Evolutionary conservation across 1,284 basidiomycete species (phyloP), one percentile per base, ranked within the genome.

Genomic region (Ganoderma boninense): DNA sequence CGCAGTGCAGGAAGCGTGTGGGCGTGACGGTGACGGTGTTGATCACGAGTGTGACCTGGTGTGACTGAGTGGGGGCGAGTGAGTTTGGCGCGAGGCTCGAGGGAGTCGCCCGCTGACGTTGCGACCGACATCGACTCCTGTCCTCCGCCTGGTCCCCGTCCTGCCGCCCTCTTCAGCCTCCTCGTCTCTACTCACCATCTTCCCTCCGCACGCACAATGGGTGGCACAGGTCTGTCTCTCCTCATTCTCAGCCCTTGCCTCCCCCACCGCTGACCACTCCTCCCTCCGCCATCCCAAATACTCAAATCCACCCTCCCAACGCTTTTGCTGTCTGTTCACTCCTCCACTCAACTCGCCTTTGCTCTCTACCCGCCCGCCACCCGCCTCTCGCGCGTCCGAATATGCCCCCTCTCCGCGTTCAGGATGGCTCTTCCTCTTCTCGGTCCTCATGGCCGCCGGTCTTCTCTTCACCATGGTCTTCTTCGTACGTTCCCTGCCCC

Each of bases 381-480:
- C 63, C 20, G 16, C 32, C 49, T 6, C 54, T 57, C n/a, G 52
- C 20, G 23, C 23, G 26, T 35, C 52, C 35, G 20, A 59, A 40
- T 60, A 20, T 60, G 35, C 23, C 60, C 29, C 16, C 7, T 44
- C 29, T 5, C 23, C 23, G 4, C 14, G 23, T 43, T 42, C 75
- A 97, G 95, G 95, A 81, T 97, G 96, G 97, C 84, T 98, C 74
- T 98, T 97, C 84, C 89, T 98, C 77, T 96, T 97, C 80, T 90
- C 95, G 82, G 96, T 98, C 80, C 91, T 98, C 67, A 91, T 95
- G 90, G 93, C 96, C 77, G 97, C 97, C 44, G 95, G 93, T 44
- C 87, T 98, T 73, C 86, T 98, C 71, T 98, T 98, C 85, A 97
- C 96, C 76, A 97, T 97, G 92, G 97, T 98, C 80, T 98, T 98